Evolutionary conservation across 257 asterid genomes (phyloP).

Genomic region (Solanum etuberosum): DNA sequence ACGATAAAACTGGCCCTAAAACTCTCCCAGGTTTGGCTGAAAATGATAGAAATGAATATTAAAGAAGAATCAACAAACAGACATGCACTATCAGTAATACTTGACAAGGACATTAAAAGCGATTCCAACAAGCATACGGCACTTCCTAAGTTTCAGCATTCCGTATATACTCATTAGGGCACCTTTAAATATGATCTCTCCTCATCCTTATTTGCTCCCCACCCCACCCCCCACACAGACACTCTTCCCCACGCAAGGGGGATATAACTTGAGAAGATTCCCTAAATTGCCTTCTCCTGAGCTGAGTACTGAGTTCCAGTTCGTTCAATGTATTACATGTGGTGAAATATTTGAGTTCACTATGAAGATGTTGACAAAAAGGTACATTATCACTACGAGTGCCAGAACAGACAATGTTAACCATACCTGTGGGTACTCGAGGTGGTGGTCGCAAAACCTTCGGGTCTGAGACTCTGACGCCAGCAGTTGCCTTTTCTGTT

Average conservation of each 20-base stretch:
- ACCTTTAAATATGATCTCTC: background rate
- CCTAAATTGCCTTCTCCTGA: background rate
- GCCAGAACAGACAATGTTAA: background rate
- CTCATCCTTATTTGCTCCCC: background rate
- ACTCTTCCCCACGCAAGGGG: background rate
- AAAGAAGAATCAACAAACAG: background rate
- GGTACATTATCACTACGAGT: background rate
- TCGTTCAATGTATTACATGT: background rate
- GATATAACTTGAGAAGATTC: background rate
- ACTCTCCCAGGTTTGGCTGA: conserved; percentile 50
- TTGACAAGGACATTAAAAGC: background rate
- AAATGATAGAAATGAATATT: conserved; percentile 1
- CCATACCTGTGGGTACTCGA: conserved; percentile 52
- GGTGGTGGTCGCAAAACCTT: conserved; percentile 57
- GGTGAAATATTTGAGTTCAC: background rate
- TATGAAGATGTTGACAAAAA: background rate
- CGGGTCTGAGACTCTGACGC: conserved; percentile 31
- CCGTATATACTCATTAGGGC: background rate
- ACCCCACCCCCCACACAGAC: too few relatives aligned
- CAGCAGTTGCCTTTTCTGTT: conserved; percentile 30
- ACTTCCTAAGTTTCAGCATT: background rate
- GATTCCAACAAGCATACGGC: background rate
- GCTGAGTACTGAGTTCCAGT: background rate
- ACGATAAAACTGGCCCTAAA: conserved; percentile 55
- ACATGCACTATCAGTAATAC: background rate